Base-by-base conservation (phyloP, 2,329 filamentous ascomycete species). In the Didymella pinodella region DNA sequence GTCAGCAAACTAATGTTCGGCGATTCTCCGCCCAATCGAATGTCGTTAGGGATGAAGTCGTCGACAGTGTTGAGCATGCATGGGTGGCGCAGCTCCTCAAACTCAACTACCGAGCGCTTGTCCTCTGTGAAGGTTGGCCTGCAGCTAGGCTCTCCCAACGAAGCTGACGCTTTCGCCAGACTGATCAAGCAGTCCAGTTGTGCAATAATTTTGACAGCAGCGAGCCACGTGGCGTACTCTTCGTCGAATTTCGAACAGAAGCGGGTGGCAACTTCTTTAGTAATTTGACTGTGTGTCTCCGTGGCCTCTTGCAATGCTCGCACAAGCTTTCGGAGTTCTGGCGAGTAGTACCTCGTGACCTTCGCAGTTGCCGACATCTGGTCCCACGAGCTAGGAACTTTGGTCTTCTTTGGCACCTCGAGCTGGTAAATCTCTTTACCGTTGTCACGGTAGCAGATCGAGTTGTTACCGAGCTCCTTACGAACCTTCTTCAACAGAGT, bases 361-460 rank as follows among this genome's bases (percentile, higher is more conserved):
- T 89, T 88, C 63, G 90, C 87, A 0, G 95, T 98, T 0, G 93
- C 90, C 4, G 95, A 98, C 93, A 98, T 97, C 73, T 98, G 94
- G 63, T 93, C 89, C 93, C 95, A 99, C 68, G 82, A 86, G 65
- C 90, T 90, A 0, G 95, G 95, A 2, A 99, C 88, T 77, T 96
- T 97, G 71, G 91, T 80, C 77, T 95, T 96, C 70, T 85, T 81
- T 0, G 95, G 94, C 0, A 92, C 90, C 75, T 99, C 95, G 11
- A 99, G 84, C 78, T 99, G 94, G 78, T 96, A 98, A 51, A 99
- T 92, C 72, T 99, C 95, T 75, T 99, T 99, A 61, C 95, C 95
- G 7, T 96, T 90, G 72, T 98, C 92, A 10, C 77, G 79, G 64
- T 77, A 84, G 53, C 77, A 75, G 62, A 83, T 79, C 0, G 85